Evolutionary conservation across 2,329 filamentous ascomycete genomes (phyloP).

Genomic region (Xylaria sp.): DNA sequence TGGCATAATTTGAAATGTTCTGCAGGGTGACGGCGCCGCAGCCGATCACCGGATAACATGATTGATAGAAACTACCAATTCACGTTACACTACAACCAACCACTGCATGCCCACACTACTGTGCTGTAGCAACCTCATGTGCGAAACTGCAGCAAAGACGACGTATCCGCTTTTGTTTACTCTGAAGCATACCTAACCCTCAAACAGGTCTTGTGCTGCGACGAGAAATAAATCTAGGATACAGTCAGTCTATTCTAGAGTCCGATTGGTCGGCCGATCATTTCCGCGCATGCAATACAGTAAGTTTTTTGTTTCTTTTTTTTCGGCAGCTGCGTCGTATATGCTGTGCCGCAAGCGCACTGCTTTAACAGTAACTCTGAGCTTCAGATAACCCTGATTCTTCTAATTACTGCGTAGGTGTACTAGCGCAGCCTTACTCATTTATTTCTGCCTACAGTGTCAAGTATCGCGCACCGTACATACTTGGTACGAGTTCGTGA

Average conservation of each 20-base stretch:
- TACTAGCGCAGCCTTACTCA: not conserved
- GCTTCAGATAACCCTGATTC: not conserved
- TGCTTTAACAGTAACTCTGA: not conserved
- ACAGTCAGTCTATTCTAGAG: not conserved
- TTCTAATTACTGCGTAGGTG: not conserved
- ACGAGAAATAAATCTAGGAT: not conserved
- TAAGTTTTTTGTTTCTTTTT: not conserved
- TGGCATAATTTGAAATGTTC: conserved; percentile 30
- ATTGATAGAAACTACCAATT: conserved; percentile 5
- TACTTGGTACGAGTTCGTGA: not conserved
- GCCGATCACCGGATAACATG: conserved; percentile 1
- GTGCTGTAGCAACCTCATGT: not conserved
- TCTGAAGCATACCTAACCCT: not conserved
- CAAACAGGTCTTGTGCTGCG: not conserved
- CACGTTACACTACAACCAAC: no score
- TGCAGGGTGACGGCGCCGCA: conserved; percentile 13
- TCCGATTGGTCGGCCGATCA: not conserved
- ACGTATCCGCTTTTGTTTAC: not conserved
- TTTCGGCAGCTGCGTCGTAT: not conserved
- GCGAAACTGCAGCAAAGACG: not conserved
- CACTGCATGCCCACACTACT: not conserved
- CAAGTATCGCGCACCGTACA: not conserved
- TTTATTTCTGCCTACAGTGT: not conserved
- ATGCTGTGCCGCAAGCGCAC: not conserved
- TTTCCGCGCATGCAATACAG: not conserved